Base-by-base conservation (phyloP, 352 stramenopile species). In the Pythium aquatile region DNA sequence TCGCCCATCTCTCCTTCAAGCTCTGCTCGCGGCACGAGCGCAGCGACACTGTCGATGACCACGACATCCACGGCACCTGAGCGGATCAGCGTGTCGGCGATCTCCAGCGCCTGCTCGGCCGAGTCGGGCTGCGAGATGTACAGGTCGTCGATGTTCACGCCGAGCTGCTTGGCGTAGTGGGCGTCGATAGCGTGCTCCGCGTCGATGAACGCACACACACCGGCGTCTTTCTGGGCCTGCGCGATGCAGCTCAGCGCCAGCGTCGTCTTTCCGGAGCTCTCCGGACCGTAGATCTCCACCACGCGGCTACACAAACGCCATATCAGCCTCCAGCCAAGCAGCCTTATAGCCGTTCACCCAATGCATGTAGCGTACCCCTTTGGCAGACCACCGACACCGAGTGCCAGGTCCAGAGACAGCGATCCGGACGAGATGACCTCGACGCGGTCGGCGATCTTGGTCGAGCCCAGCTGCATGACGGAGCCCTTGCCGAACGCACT, bases 261-360 rank as follows among this genome's bases (percentile, higher is more conserved):
- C 3, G 98, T 99, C 0, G 98, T 99, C 79, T 99, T 99, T 57
- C 98, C 98, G 3, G 88, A 98, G 63, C 88, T 98, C 85, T 99
- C 97, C 0, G 97, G 97, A 6, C 98, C 97, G 70, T 99, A 99
- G 72, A 99, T 99, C 81, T 99, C 98, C 28, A 99, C 89, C 1
- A 99, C 91, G 24, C 97, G 91, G 16, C 97, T 94, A 65, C 2
- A 60, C 47, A 7, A 61, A 56, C 44, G 39, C 2, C 35, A 49
- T 14, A 58, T 28, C 10, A 5, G n/a, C 32, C 7, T 17, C 32
- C 24, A 48, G 53, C 29, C 42, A 11, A 13, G 5, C 42, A 49
- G 17, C 42, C 10, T 24, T 5, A 61, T 39, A 37, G 10, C 17
- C 39, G 4, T 29, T 32, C 5, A 24, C 16, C n/a, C 6, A 24